These are phyloP conservation scores for Amanita pallidorosea DNA, from an alignment of 768 basidiomycete species.

Conservation along the genomic window DNA sequence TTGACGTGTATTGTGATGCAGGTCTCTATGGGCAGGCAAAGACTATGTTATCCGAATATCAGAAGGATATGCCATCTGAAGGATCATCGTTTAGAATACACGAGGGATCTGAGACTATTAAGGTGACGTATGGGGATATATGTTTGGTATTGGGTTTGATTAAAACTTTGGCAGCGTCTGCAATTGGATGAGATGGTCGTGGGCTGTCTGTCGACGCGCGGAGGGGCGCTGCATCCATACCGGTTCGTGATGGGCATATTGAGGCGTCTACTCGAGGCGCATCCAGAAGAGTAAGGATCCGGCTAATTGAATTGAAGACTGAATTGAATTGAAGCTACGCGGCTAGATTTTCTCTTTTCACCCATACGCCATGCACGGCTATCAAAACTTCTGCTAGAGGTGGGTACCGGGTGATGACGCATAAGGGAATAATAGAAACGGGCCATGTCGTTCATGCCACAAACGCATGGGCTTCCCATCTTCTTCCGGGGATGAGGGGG, in stretches of 20 bases:
- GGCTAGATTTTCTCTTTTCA: constrained; percentile 48
- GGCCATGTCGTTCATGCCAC: constrained; percentile 74
- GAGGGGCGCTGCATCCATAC: constrained; percentile 62
- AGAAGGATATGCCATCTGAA: constrained; percentile 40
- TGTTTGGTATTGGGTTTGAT: neutral
- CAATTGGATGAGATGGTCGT: constrained; percentile 32
- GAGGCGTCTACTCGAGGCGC: constrained; percentile 35
- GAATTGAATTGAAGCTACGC: neutral
- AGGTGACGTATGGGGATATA: constrained; percentile 13
- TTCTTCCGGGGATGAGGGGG: constrained; percentile 50
- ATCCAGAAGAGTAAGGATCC: constrained; percentile 32
- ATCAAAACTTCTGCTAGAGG: constrained; percentile 22
- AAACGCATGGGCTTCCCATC: constrained; percentile 72
- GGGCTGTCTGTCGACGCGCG: constrained; percentile 43
- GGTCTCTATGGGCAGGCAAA: constrained; percentile 32
- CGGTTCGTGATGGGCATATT: constrained; percentile 55
- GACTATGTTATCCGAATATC: constrained; percentile 31
- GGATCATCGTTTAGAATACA: constrained; percentile 22
- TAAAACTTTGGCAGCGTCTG: constrained; percentile 28
- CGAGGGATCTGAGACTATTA: constrained; percentile 17
- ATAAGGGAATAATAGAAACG: constrained; percentile 44
- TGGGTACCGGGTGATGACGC: constrained; percentile 48
- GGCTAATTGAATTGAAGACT: neutral
- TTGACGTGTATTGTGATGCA: constrained; percentile 42
- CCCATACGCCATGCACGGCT: constrained; percentile 50